These are phyloP conservation scores for Colletotrichum caudatum DNA, from an alignment of 2,329 filamentous ascomycete species.

Conservation along the genomic window DNA sequence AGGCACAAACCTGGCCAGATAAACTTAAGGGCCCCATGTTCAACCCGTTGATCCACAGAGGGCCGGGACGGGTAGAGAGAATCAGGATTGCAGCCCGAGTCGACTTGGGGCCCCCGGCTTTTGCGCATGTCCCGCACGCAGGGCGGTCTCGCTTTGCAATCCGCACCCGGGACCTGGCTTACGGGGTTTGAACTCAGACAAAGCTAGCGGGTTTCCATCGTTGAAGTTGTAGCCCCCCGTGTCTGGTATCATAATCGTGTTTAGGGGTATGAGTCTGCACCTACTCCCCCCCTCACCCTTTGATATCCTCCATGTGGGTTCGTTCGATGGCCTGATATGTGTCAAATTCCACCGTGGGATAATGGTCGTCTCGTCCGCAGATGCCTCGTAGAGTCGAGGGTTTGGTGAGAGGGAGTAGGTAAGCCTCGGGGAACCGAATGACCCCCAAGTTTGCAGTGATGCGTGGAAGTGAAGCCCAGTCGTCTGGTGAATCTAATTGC, in stretches of 20 bases:
- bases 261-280: neutral
- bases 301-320: neutral
- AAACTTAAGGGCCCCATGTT: neutral
- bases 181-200: neutral
- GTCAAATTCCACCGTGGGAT: neutral
- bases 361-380: neutral
- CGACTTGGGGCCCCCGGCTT: neutral
- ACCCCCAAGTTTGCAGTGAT: neutral
- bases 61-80: neutral
- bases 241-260: neutral
- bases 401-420: neutral
- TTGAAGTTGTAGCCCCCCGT: neutral
- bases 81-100: neutral
- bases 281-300: neutral
- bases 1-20: neutral
- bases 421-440: too few relatives aligned
- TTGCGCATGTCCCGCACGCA: neutral
- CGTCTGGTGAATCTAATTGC: neutral
- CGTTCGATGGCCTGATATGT: neutral
- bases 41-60: constrained; percentile 1
- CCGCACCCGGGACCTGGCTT: too few relatives aligned
- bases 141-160: neutral
- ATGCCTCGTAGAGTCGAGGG: neutral
- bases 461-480: neutral
- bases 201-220: neutral